Base-by-base conservation (phyloP, 139 green algal species). In the Ulvella scutata region DNA sequence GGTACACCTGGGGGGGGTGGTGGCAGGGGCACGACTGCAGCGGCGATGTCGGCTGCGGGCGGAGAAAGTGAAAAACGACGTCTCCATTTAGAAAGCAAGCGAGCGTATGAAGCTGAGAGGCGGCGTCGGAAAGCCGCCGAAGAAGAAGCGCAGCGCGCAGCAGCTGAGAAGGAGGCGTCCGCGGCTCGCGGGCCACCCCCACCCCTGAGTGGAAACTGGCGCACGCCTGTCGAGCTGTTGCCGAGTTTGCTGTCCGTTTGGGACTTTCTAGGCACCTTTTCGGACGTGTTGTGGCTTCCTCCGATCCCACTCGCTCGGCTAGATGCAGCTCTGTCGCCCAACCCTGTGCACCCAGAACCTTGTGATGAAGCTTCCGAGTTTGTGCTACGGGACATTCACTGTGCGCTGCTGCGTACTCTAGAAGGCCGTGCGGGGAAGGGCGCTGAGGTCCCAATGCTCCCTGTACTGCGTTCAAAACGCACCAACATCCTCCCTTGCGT, bases 331-430 rank as follows among this genome's bases (percentile, higher is more conserved):
- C 37, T 96, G 60, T 79, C 72, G 37, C 72, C 72, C 4, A 29
- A 76, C 33, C 23, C 37, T 36, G 72, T 10, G 7, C 37, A 23
- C 37, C 72, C 38, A 37, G 37, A 26, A 10, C 39, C 38, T 6
- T 38, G 13, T n/a, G 73, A 44, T 26, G 67, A 75, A 23, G 67
- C 33, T 35, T 79, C 73, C 21, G 73, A 79, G 0, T 43, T 87
- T 29, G 62, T 94, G 73, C 79, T 93, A 79, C 81, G 89, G 2
- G 89, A 94, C 72, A 34, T 93, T 35, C 85, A 90, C 75, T 80
- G 75, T 21, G 83, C 79, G 1, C 72, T 94, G 74, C 74, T 90
- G 77, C 72, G 77, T 2, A 73, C 82, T 37, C 37, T 87, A 33
- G 76, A 86, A 17, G 83, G 79, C 2, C 61, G 74, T 1, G 77